phyloP scores from a whole-genome alignment of 1,139 yeast genomes.

The Yamadazyma songkhlaensis region DNA sequence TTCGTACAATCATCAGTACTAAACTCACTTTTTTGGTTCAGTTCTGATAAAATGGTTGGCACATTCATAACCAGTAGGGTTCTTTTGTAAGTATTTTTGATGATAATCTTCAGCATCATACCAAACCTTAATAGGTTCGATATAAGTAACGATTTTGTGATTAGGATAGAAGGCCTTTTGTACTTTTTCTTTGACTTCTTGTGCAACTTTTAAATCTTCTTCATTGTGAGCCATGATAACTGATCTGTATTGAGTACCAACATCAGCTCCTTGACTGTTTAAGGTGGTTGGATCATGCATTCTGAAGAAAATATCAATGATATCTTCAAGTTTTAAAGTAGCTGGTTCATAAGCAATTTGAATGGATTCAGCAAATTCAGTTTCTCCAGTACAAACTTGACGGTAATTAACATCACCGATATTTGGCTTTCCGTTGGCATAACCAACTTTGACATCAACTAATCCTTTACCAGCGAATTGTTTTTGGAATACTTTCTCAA shows the following conservation, averaged over 20 bases:
- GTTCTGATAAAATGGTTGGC: slow-evolving; percentile 77
- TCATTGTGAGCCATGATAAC: slow-evolving; percentile 63
- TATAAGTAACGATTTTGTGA: slow-evolving; percentile 51
- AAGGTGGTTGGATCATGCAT: slow-evolving; percentile 75
- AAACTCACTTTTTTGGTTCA: slow-evolving; percentile 20
- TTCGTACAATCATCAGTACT: slow-evolving; percentile 1
- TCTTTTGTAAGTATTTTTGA: slow-evolving; percentile 72
- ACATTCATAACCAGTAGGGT: slow-evolving; percentile 86
- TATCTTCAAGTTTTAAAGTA: slow-evolving; percentile 52
- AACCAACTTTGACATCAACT: slow-evolving; percentile 80
- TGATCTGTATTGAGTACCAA: slow-evolving; percentile 82
- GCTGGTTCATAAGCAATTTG: slow-evolving; percentile 82
- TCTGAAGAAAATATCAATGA: slow-evolving; percentile 81
- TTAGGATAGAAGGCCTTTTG: slow-evolving; percentile 46
- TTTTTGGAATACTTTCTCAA: slow-evolving; percentile 77
- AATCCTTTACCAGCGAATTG: slow-evolving; percentile 62
- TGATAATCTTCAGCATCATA: slow-evolving; percentile 95
- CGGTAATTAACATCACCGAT: slow-evolving; percentile 62
- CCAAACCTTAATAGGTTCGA: slow-evolving; percentile 68
- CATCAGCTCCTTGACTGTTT: slow-evolving; percentile 75
- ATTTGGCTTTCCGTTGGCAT: slow-evolving; percentile 68
- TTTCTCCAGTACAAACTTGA: slow-evolving; percentile 70
- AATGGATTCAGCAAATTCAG: slow-evolving; percentile 74
- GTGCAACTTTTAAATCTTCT: slow-evolving; percentile 33
- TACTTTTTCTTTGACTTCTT: slow-evolving; percentile 25